These are phyloP conservation scores for Diaporthe humulicola DNA, from an alignment of 2,329 filamentous ascomycete genomes.

Conservation along the genomic window DNA sequence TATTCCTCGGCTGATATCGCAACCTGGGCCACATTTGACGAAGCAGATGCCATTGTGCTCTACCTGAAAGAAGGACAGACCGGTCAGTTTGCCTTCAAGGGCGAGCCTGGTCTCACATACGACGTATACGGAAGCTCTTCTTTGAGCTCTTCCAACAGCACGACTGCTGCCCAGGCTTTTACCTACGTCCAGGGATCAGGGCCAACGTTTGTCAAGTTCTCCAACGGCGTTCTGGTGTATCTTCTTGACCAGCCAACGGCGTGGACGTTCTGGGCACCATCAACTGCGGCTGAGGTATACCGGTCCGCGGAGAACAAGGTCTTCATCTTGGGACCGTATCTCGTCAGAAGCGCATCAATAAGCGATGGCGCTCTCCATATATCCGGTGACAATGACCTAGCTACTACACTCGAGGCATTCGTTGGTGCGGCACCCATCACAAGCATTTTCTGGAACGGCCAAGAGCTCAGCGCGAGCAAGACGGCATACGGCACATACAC, in stretches of 20 bases:
- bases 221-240: slow-evolving; percentile 63
- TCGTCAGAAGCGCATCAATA: slow-evolving; percentile 67
- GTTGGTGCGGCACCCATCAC: slow-evolving; percentile 63
- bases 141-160: slow-evolving; percentile 48
- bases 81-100: slow-evolving; percentile 64
- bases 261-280: slow-evolving; percentile 69
- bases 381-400: slow-evolving; percentile 74
- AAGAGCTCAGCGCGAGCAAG: slow-evolving; percentile 53
- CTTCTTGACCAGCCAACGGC: slow-evolving; percentile 66
- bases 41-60: slow-evolving; percentile 58
- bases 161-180: slow-evolving; percentile 50
- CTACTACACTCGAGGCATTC: slow-evolving; percentile 72
- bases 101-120: slow-evolving; percentile 52
- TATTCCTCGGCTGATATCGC: slow-evolving; percentile 66
- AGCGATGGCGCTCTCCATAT: slow-evolving; percentile 64
- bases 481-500: slow-evolving; percentile 60
- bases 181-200: slow-evolving; percentile 62
- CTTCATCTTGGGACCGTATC: slow-evolving; percentile 69
- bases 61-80: slow-evolving; percentile 63
- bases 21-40: slow-evolving; percentile 60
- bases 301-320: slow-evolving; percentile 61
- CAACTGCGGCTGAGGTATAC: slow-evolving; percentile 57
- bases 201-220: slow-evolving; percentile 60
- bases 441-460: slow-evolving; percentile 73
- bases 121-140: slow-evolving; percentile 55